These are phyloP conservation scores for Lasiosphaeria hispida DNA, from an alignment of 495 filamentous ascomycete genomes.

Conservation along the genomic window DNA sequence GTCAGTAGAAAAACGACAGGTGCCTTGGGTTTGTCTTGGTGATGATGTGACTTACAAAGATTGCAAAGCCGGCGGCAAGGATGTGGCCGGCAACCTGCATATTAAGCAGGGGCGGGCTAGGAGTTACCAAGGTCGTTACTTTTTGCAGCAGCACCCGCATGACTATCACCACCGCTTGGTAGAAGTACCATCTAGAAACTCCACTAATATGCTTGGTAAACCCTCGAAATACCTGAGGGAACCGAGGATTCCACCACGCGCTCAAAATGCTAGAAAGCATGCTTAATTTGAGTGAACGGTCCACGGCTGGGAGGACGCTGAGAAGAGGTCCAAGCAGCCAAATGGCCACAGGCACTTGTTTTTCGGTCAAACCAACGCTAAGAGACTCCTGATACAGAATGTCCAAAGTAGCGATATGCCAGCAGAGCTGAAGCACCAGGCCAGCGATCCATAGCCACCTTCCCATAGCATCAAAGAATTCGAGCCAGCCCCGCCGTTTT, in stretches of 20 bases:
- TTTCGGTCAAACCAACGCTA: constrained; percentile 12
- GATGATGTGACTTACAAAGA: constrained; percentile 48
- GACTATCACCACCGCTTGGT: constrained; percentile 61
- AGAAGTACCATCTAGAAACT: constrained; percentile 64
- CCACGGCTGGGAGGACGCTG: constrained; percentile 27
- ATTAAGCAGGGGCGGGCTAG: constrained; percentile 38
- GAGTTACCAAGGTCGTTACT: constrained; percentile 44
- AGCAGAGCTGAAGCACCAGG: constrained; percentile 50
- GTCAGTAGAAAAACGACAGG: background rate
- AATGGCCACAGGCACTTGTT: background rate
- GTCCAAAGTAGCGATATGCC: constrained; percentile 46
- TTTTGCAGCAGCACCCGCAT: constrained; percentile 55
- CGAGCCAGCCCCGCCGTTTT: constrained; percentile 46
- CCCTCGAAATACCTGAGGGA: constrained; percentile 62
- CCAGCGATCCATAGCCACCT: constrained; percentile 53
- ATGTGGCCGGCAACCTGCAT: constrained; percentile 52
- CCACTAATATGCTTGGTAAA: constrained; percentile 63
- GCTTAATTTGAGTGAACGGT: constrained; percentile 44
- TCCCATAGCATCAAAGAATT: constrained; percentile 47
- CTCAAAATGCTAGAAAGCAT: constrained; percentile 55
- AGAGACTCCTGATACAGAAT: constrained; percentile 22
- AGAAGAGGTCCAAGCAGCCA: constrained; percentile 19
- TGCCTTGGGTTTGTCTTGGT: background rate
- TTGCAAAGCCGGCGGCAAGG: constrained; percentile 52
- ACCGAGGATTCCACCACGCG: constrained; percentile 75